phyloP scores from a whole-genome alignment of 2,329 filamentous ascomycete species.

The Diaporthe helianthi region DNA sequence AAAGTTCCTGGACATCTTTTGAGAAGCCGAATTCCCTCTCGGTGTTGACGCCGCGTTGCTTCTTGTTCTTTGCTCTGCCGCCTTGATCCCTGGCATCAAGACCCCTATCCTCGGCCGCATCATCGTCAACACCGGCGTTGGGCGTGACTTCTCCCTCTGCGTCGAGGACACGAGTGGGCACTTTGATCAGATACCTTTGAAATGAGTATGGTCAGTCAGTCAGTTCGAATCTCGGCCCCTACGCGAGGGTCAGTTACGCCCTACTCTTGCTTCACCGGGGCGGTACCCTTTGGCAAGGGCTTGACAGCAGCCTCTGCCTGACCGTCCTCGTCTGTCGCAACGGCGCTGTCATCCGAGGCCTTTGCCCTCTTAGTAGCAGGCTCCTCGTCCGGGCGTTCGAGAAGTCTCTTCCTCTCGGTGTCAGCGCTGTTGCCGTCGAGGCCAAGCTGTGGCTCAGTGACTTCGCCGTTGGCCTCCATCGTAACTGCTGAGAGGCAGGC shows the following conservation, averaged over 20 bases:
- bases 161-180: slow-evolving; percentile 39
- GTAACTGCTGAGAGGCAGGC: neutral
- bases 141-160: slow-evolving; percentile 29
- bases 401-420: slow-evolving; percentile 31
- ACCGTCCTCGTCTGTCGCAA: slow-evolving; percentile 58
- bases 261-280: slow-evolving; percentile 77
- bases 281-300: slow-evolving; percentile 42
- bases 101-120: slow-evolving; percentile 55
- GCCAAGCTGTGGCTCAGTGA: slow-evolving; percentile 27
- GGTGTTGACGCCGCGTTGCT: slow-evolving; percentile 80
- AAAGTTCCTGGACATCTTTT: slow-evolving; percentile 78
- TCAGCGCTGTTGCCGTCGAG: slow-evolving; percentile 35
- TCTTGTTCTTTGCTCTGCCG: slow-evolving; percentile 49
- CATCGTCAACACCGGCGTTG: slow-evolving; percentile 50
- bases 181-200: slow-evolving; percentile 54
- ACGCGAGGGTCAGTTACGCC: slow-evolving; percentile 40
- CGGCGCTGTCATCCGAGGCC: slow-evolving; percentile 35
- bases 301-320: neutral
- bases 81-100: slow-evolving; percentile 38
- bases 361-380: slow-evolving; percentile 57
- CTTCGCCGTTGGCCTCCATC: slow-evolving; percentile 23
- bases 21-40: slow-evolving; percentile 82
- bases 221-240: slow-evolving; percentile 13
- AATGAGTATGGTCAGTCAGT: slow-evolving; percentile 27
- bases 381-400: slow-evolving; percentile 39